A percentile compares a stretch with the other conserved stretches of the same genome.
phyloP scores from a whole-genome alignment of 2,329 filamentous ascomycete species.

The Erysiphe pulchra region DNA sequence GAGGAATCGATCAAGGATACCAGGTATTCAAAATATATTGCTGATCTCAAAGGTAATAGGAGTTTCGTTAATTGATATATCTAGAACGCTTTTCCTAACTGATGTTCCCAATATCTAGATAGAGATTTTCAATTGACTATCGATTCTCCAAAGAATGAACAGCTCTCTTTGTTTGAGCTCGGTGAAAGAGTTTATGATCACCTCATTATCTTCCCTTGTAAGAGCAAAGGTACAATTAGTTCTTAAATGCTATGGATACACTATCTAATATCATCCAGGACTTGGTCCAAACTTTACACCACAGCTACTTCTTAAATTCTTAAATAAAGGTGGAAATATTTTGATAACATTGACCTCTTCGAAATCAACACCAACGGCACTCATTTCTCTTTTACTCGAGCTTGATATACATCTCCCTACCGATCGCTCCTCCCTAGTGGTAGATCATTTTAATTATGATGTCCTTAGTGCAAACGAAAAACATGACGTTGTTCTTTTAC shows the following conservation, averaged over 20 bases:
- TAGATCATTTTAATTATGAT: slow-evolving; percentile 95
- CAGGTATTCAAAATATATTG: slow-evolving; percentile 59
- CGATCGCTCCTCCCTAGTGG: slow-evolving; percentile 61
- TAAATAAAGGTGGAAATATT: slow-evolving; percentile 80
- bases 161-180: slow-evolving; percentile 54
- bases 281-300: slow-evolving; percentile 76
- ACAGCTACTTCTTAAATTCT: slow-evolving; percentile 65
- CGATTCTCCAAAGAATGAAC: slow-evolving; percentile 59
- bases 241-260: not conserved
- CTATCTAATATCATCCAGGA: slow-evolving; percentile 21
- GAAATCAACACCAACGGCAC: slow-evolving; percentile 39
- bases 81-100: not conserved
- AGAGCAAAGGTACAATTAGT: slow-evolving; percentile 49
- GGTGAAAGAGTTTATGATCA: slow-evolving; percentile 84
- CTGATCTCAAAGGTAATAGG: slow-evolving; percentile 38
- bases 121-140: slow-evolving; percentile 63
- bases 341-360: slow-evolving; percentile 59
- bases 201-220: slow-evolving; percentile 64
- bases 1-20: slow-evolving; percentile 63
- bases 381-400: slow-evolving; percentile 61
- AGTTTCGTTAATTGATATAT: not conserved
- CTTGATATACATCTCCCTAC: slow-evolving; percentile 70
- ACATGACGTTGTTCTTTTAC: slow-evolving; percentile 70
- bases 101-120: slow-evolving; percentile 21
- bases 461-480: slow-evolving; percentile 46